These are phyloP conservation scores for Yarrowia deformans DNA, from an alignment of 805 yeast species.

Conservation along the genomic window DNA sequence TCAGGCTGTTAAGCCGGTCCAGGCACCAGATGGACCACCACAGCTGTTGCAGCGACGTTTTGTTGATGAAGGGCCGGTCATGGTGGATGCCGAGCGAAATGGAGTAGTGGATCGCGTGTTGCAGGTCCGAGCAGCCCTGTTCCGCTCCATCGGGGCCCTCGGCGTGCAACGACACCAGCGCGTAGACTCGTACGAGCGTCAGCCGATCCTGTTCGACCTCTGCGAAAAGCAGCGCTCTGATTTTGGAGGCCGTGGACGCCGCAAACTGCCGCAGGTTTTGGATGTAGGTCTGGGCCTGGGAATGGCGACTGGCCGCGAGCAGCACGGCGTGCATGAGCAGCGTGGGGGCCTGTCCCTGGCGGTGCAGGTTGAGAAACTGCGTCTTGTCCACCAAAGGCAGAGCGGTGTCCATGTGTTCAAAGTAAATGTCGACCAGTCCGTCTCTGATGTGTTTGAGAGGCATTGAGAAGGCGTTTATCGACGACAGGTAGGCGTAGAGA, in stretches of 20 bases:
- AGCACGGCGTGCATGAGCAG: conserved; percentile 55
- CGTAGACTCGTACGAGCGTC: conserved; percentile 51
- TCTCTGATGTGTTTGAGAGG: conserved; percentile 49
- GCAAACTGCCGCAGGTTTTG: conserved; percentile 50
- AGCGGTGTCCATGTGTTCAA: conserved; percentile 53
- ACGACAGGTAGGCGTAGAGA: conserved; percentile 49
- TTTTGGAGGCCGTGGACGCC: conserved; percentile 49
- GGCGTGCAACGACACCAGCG: conserved; percentile 52
- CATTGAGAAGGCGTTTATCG: conserved; percentile 54
- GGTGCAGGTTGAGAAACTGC: conserved; percentile 52
- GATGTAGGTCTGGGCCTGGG: conserved; percentile 49
- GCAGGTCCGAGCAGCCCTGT: conserved; percentile 51
- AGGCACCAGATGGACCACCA: conserved; percentile 56
- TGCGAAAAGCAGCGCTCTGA: conserved; percentile 52
- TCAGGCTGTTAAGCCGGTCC: conserved; percentile 53
- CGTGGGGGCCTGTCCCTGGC: conserved; percentile 52
- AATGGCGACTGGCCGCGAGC: conserved; percentile 55
- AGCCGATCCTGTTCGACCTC: conserved; percentile 53
- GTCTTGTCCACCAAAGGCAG: conserved; percentile 55
- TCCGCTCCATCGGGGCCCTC: conserved; percentile 54
- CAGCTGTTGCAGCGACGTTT: conserved; percentile 47
- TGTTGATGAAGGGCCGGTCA: conserved; percentile 50
- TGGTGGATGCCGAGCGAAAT: conserved; percentile 54
- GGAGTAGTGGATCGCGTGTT: conserved; percentile 53
- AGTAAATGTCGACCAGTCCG: conserved; percentile 53